Percentiles rank a stretch among this genome's conserved stretches.
phyloP scores from a whole-genome alignment of 805 yeast species.

The Wickerhamomyces bovis region DNA sequence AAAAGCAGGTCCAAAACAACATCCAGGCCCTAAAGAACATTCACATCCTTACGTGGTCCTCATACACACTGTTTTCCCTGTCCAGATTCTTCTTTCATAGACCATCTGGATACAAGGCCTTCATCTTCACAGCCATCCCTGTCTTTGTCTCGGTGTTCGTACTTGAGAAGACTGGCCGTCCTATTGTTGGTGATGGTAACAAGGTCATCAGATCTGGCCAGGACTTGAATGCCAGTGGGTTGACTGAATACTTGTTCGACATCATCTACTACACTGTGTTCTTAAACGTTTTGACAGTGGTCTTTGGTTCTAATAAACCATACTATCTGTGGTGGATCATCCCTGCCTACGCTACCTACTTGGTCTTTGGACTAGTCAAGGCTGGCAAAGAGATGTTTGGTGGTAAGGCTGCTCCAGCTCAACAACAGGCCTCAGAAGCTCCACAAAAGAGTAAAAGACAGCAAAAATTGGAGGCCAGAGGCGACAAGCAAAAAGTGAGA shows the following conservation, averaged over 20 bases:
- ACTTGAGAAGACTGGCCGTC: conserved; percentile 47
- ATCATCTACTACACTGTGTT: conserved; percentile 45
- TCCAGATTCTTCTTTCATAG: conserved; percentile 29
- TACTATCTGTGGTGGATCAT: conserved; percentile 36
- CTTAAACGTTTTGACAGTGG: conserved; percentile 38
- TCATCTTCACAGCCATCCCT: conserved; percentile 26
- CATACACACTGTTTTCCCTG: conserved; percentile 25
- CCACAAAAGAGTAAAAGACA: conserved; percentile 35
- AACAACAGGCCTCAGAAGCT: conserved; percentile 4
- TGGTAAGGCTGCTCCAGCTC: conserved; percentile 7
- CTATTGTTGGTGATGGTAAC: conserved; percentile 32
- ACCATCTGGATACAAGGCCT: conserved; percentile 28
- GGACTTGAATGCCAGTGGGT: conserved; percentile 42
- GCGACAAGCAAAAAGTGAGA: conserved; percentile 31
- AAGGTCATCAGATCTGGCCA: conserved; percentile 40
- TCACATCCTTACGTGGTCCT: conserved; percentile 26
- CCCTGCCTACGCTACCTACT: conserved; percentile 41
- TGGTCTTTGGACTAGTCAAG: conserved; percentile 31
- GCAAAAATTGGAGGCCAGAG: conserved; percentile 33
- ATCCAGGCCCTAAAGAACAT: conserved; percentile 33
- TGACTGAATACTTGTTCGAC: conserved; percentile 51
- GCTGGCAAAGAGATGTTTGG: conserved; percentile 24
- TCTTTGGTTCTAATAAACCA: conserved; percentile 40
- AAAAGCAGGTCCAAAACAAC: conserved; percentile 44
- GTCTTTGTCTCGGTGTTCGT: conserved; percentile 33